Conservation (phyloP, 1,284 basidiomycete genomes). For the Ganoderma resinaceum region DNA sequence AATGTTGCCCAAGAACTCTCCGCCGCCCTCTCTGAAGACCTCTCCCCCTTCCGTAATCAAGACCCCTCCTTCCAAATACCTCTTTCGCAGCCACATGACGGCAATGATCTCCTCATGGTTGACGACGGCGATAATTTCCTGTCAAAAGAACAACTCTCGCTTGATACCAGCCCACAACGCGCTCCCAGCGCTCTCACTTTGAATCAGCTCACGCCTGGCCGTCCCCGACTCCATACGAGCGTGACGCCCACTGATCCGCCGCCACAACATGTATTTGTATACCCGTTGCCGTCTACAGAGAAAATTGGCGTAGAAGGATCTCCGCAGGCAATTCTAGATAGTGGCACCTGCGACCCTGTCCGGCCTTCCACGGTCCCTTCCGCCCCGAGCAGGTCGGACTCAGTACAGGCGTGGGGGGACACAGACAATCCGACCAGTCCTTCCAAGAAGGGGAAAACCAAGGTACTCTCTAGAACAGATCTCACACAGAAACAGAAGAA, state of each 20-base stretch:
- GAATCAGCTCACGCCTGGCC: constrained; percentile 27
- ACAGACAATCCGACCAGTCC: neutral
- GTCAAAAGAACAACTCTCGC: constrained; percentile 16
- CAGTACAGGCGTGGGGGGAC: neutral
- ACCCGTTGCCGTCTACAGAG: neutral
- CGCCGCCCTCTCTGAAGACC: constrained; percentile 35
- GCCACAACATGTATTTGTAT: neutral
- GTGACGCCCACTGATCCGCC: constrained; percentile 7
- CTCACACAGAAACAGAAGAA: constrained; percentile 20
- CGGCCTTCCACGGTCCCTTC: neutral
- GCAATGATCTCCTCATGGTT: constrained; percentile 27
- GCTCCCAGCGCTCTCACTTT: constrained; percentile 25
- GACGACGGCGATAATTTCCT: constrained; percentile 28
- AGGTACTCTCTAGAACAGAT: constrained; percentile 14
- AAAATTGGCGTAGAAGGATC: neutral
- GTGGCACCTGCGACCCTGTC: neutral
- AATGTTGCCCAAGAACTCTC: constrained; percentile 31
- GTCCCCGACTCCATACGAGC: constrained; percentile 8
- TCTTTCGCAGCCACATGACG: constrained; percentile 4
- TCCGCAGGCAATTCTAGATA: constrained; percentile 1
- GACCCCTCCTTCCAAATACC: constrained; percentile 37
- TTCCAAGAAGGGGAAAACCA: constrained; percentile 26
- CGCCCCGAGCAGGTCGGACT: constrained; percentile 14
- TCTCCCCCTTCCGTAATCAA: constrained; percentile 33
- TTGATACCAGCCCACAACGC: constrained; percentile 12